A percentile compares a stretch with the other conserved stretches of the same genome.
Conservation (phyloP, 192 early-diverging fungal genomes). For the Borealophlyctis nickersoniae region DNA sequence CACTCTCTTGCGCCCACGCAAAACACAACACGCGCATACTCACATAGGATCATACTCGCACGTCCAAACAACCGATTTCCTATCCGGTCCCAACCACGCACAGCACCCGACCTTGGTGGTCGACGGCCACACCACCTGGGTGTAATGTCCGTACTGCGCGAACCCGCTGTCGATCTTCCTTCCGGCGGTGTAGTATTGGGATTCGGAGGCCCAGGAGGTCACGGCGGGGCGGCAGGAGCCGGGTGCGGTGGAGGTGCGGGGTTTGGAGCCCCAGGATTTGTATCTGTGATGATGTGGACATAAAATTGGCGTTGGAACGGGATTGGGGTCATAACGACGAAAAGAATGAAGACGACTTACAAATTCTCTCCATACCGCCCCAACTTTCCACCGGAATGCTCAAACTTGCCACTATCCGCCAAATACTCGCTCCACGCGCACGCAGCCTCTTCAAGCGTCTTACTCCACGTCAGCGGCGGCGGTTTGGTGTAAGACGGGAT, state of each 20-base stretch:
- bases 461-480: neutral
- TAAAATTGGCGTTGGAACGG: neutral
- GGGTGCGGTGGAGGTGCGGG: neutral
- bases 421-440: neutral
- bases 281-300: neutral
- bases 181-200: neutral
- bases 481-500: neutral
- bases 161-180: neutral
- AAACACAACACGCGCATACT: neutral
- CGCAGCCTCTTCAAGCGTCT: neutral
- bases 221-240: neutral
- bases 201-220: neutral
- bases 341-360: neutral
- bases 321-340: neutral
- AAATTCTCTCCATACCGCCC: neutral
- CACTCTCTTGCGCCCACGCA: neutral
- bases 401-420: neutral
- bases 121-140: neutral
- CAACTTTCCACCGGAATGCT: neutral
- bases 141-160: neutral
- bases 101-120: neutral
- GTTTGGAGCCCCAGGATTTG: neutral
- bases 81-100: neutral
- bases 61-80: neutral
- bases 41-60: neutral